Evolutionary conservation across 225 moss, liverwort and hornwort species (phyloP), one percentile per base, ranked within the genome.

Genomic region (Physcomitrium patens): DNA sequence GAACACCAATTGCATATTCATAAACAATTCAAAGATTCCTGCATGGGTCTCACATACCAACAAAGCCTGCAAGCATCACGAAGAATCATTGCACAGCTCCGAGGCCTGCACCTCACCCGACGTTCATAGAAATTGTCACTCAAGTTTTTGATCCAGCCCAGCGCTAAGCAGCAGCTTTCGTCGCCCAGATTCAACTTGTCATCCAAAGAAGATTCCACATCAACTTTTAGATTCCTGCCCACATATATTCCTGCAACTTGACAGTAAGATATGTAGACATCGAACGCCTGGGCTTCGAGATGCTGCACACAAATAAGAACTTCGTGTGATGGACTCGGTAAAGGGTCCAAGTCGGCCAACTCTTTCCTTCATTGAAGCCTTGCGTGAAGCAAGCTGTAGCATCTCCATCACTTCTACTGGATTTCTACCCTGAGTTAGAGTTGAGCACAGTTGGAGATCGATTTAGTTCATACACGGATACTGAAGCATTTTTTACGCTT

Each of bases 311-410:
- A 70, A 52, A 45, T 41, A 62, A 52, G 22, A 52, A 15, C 1
- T 49, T 0, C 44, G 14, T 57, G 68, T 1, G 50, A 59, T 22
- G 50, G 58, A 76, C 83, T 79, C 8, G 13, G 62, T 56, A 71
- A 69, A 66, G 65, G 74, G 43, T 3, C 24, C 5, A 7, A 24
- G 19, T 15, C 19, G 37, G 42, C 66, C 65, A 19, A 37, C n/a
- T 37, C 31, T 37, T n/a, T 14, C 31, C 64, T 20, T 81, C 9
- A 49, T 18, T 16, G 50, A 47, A 14, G 42, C 63, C 8, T 55
- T 63, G 10, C 11, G 0, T 50, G 7, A 18, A 37, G 16, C 31
- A 37, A 5, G 26, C 65, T 59, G 18, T n/a, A 37, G 46, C 46
- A 13, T 26, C 24, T 52, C 31, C 46, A 45, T 54, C 28, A 3